Evolutionary conservation across 2,329 filamentous ascomycete genomes (phyloP), one percentile per base, ranked within the genome.

Genomic region (Coniochaeta pulveracea): DNA sequence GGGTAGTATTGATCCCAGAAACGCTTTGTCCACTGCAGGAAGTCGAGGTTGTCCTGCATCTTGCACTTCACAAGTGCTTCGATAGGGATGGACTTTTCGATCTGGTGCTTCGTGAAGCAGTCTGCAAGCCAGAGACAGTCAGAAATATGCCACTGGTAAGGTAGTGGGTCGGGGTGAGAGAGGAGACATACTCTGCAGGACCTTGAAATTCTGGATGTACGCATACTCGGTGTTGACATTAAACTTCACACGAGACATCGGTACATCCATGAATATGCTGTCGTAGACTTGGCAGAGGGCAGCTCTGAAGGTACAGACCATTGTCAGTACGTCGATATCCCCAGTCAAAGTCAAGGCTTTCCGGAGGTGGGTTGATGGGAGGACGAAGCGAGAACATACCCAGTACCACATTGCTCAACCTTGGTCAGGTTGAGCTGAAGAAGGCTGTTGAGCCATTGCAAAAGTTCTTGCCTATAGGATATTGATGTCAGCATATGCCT

Each of bases 1-100:
- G 91, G 91, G 61, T 85, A 98, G 69, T 95, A 86, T 55, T 95
- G 85, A 52, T 98, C 91, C 91, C 91, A 98, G 66, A 86, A 95
- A 47, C 73, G 71, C 73, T 98, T 98, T 38, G 80, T 80, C 82
- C 86, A 98, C 64, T 98, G 91, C 40, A 98, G 69, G 58, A 98
- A 98, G 55, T 96, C 91, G 48, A 98, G 82, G 66, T 98, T 98
- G 61, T 98, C 91, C 71, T 98, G 91, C 89, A 98, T 98, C 69
- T 94, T 95, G 71, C 91, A 98, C 61, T 96, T 98, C 49, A 91
- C 76, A 39, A 98, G 77, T 37, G 72, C 68, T 58, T 94, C 77
- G 55, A 96, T 85, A 38, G 85, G 85, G 47, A 98, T 79, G 18
- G 82, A 80, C 56, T 86, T 86, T 49, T 96, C 88, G 64, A 98